These are phyloP conservation scores for Rosa lucieae DNA, from an alignment of 306 rosid genomes.

Conservation along the genomic window DNA sequence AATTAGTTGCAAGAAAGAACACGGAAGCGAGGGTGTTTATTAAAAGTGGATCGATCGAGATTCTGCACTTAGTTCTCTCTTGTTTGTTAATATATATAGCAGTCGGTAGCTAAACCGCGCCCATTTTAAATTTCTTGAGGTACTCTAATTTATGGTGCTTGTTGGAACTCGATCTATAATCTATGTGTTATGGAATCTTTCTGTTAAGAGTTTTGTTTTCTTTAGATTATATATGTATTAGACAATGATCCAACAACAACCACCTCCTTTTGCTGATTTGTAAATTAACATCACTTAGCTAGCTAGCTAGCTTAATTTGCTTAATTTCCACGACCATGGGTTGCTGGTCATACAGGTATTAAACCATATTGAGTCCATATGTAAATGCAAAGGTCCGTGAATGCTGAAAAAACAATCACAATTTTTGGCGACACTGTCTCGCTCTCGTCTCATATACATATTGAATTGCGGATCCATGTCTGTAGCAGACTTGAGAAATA, in stretches of 20 bases:
- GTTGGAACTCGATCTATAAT: background rate
- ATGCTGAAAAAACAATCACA: background rate
- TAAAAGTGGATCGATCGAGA: background rate
- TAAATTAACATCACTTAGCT: background rate
- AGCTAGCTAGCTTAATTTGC: background rate
- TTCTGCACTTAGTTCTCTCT: background rate
- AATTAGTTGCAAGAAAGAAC: background rate
- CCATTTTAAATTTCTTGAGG: background rate
- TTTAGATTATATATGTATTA: background rate
- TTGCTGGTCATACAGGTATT: background rate
- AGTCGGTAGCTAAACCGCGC: background rate
- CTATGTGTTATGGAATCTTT: background rate
- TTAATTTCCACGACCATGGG: background rate
- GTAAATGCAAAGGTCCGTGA: background rate
- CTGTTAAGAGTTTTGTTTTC: background rate
- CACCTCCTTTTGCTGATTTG: background rate
- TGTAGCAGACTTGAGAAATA: background rate
- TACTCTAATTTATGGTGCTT: background rate
- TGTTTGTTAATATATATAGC: background rate
- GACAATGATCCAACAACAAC: conserved; percentile 13
- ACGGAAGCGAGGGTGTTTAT: background rate
- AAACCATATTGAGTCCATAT: background rate
- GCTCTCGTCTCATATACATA: background rate
- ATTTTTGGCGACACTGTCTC: background rate
- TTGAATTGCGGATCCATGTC: background rate